Conservation (phyloP, 345 rosid species). For the Triadica sebifera region DNA sequence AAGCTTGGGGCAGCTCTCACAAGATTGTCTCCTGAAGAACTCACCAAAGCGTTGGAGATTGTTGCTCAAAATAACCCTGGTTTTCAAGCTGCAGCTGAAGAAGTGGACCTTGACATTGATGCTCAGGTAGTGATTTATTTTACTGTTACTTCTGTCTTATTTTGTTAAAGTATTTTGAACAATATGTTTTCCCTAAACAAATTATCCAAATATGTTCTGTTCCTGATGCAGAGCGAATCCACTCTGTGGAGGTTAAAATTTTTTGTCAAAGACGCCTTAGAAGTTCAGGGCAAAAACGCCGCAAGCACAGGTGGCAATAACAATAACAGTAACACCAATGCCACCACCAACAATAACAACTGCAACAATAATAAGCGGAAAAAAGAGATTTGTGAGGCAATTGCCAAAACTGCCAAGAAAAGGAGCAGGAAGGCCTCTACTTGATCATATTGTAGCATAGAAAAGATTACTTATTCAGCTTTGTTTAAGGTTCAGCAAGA, state of each 20-base stretch:
- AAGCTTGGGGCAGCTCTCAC: constrained; percentile 65
- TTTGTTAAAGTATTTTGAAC: background rate
- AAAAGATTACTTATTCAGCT: background rate
- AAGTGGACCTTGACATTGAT: constrained; percentile 86
- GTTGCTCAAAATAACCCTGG: constrained; percentile 72
- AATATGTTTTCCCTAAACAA: background rate
- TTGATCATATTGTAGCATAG: constrained; percentile 18
- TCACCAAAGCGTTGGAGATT: constrained; percentile 69
- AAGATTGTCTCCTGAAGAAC: constrained; percentile 72
- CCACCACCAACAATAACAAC: constrained; percentile 12
- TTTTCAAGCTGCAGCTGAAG: constrained; percentile 67
- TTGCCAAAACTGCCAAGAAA: constrained; percentile 46
- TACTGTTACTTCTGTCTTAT: background rate
- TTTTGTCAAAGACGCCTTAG: constrained; percentile 73
- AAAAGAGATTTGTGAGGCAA: constrained; percentile 48
- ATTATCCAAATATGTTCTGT: background rate
- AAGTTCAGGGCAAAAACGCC: constrained; percentile 44
- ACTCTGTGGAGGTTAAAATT: constrained; percentile 92
- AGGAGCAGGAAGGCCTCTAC: constrained; percentile 45
- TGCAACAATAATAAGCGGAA: constrained; percentile 35
- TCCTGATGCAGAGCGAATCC: constrained; percentile 55
- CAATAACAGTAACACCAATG: constrained; percentile 20
- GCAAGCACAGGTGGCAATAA: constrained; percentile 45
- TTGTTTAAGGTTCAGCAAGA: background rate
- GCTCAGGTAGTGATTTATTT: constrained; percentile 44